Evolutionary conservation across 331 rosid species (phyloP), one percentile per base, ranked within the genome.

Genomic region (Pyracantha coccinea): DNA sequence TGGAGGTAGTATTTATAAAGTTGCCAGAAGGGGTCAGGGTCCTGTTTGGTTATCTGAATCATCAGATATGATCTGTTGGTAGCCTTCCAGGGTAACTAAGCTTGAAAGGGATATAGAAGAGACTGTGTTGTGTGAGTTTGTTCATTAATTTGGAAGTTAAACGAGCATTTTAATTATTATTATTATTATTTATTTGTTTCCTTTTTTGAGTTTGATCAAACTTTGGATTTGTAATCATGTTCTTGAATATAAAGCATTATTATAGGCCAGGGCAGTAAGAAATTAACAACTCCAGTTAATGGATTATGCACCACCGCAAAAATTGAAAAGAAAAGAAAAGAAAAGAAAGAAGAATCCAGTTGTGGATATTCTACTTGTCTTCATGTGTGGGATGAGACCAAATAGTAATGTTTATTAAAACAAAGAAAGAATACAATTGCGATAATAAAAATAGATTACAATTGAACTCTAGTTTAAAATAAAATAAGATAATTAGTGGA

Each of bases 101-200:
- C 53, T 82, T 72, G 68, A 65, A 58, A 35, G 76, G 62, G 81
- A 81, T 61, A 76, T 72, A 76, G 74, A 75, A 27, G 60, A 32
- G 60, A 32, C 77, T 88, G 87, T n/a, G n/a, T n/a, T n/a, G n/a
- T n/a, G n/a, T n/a, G n/a, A 62, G 19, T 61, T 31, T 59, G 74
- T 68, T 53, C 60, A 58, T 28, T 66, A 54, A 28, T 27, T 32
- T 75, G 2, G 32, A 1, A 53, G 11, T 8, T 21, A 25, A 53
- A 53, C n/a, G n/a, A n/a, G 59, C 28, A 50, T 57, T 28, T 25
- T 16, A 2, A 14, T n/a, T n/a, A n/a, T n/a, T n/a, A n/a, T n/a
- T n/a, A n/a, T n/a, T n/a, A n/a, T n/a, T 7, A 14, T 47, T 5
- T 23, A 32, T n/a, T 2, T 23, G 33, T 4, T 6, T 55, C 3